phyloP scores from a whole-genome alignment of 257 asterid genomes.

The Handroanthus guayacan region DNA sequence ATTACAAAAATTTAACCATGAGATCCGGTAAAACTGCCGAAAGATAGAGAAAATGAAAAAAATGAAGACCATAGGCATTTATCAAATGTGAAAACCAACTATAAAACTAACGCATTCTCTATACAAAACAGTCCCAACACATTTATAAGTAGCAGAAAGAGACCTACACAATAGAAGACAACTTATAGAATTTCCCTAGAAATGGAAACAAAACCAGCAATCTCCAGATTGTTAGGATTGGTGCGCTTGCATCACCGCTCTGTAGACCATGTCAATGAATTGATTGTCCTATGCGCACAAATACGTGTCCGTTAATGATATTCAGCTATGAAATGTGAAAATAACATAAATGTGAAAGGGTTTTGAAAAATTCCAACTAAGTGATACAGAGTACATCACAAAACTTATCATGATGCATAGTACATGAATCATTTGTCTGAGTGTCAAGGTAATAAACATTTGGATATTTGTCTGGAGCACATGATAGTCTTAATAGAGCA shows the following conservation, averaged over 20 bases:
- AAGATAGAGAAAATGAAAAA: too few relatives aligned
- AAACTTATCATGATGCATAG: neutral
- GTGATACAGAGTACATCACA: neutral
- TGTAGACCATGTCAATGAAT: conserved; percentile 83
- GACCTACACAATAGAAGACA: conserved; percentile 38
- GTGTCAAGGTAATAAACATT: neutral
- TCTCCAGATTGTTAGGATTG: conserved; percentile 53
- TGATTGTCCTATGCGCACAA: conserved; percentile 66
- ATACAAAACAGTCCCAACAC: conserved; percentile 38
- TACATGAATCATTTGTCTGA: neutral
- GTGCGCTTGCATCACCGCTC: conserved; percentile 76
- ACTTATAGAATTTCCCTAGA: conserved; percentile 34
- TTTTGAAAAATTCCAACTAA: neutral
- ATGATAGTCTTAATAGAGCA: neutral
- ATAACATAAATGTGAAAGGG: neutral
- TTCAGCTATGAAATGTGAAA: neutral
- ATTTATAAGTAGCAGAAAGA: conserved; percentile 27
- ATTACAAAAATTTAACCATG: neutral
- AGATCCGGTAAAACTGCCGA: neutral
- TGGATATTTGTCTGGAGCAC: neutral
- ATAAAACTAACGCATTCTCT: conserved; percentile 37
- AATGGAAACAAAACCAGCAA: conserved; percentile 22
- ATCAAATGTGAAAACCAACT: conserved; percentile 19
- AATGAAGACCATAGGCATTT: conserved; percentile 12
- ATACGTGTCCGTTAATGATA: conserved; percentile 10